Percentiles rank a stretch among this genome's conserved stretches.
phyloP scores from a whole-genome alignment of 805 yeast species.

The Schizosaccharomyces japonicus region DNA sequence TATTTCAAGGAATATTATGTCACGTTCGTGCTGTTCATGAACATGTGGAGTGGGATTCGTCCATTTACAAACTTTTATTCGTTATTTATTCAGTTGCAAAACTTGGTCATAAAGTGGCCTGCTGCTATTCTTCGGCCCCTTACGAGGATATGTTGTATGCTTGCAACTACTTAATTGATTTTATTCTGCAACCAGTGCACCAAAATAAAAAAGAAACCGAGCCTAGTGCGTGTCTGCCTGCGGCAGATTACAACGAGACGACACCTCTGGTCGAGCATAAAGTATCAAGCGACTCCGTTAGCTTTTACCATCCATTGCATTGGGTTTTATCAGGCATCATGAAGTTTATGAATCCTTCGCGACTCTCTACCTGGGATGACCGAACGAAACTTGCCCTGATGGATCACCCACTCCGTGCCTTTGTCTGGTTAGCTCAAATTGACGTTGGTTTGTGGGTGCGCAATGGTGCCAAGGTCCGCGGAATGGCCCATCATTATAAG shows the following conservation, averaged over 20 bases:
- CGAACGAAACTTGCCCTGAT: constrained; percentile 17
- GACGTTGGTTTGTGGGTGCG: constrained; percentile 85
- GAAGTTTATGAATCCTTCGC: neutral
- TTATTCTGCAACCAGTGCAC: neutral
- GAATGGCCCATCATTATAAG: constrained; percentile 57
- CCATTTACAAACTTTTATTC: neutral
- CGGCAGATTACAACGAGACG: neutral
- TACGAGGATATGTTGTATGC: neutral
- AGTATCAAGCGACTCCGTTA: constrained; percentile 27
- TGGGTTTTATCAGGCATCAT: constrained; percentile 37
- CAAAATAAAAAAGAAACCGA: neutral
- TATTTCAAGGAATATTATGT: constrained; percentile 61
- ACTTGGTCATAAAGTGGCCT: neutral
- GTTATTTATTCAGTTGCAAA: neutral
- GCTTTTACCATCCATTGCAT: constrained; percentile 63
- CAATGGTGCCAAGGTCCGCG: constrained; percentile 60
- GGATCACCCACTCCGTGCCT: constrained; percentile 55
- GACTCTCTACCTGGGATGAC: neutral
- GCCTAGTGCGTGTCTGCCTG: neutral
- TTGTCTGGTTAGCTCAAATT: constrained; percentile 61
- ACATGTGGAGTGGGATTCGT: constrained; percentile 79
- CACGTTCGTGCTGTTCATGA: constrained; percentile 47
- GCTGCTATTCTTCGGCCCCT: neutral
- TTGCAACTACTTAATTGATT: neutral
- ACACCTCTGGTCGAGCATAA: constrained; percentile 17